Base-by-base conservation (phyloP, 257 asterid genomes). In the Solanum dulcamara region DNA sequence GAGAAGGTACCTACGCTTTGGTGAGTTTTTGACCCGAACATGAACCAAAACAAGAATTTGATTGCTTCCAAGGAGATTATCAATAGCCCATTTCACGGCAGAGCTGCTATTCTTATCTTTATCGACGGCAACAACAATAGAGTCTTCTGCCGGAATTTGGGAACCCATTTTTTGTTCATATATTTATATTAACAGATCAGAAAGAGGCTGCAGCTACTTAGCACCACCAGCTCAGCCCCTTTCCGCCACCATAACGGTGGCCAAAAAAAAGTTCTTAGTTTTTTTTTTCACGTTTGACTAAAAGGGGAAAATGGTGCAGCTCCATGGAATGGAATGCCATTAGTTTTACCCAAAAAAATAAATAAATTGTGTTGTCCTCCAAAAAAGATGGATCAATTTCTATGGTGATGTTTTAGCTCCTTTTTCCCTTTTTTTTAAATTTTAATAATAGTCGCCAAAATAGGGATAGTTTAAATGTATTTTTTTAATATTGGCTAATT, bases 81-180 rank as follows among this genome's bases (percentile, higher is more conserved):
- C 95, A 20, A 95, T 81, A 8, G 97, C 92, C 98, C 97, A 94
- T 91, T 83, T 86, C 57, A 93, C 93, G 20, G 93, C 94, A 5
- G 86, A 57, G 4, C 88, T 48, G 89, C 97, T 92, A 60, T 87
- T 84, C 85, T 90, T 95, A 88, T 92, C 94, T 88, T 85, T 92
- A 84, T 87, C 95, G 57, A 95, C 70, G 20, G 96, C 97, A 67
- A 93, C 97, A 7, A 86, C 93, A 12, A 91, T 88, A 81, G 87
- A 84, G 38, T 67, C 77, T 24, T 85, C 86, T 38, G 35, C 40
- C 12, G 28, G 80, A 42, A 44, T 30, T 33, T 59, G n/a, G 33
- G 66, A 66, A 70, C 1, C 55, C 86, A 84, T 84, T 84, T 84
- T 10, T 24, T 70, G 28, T 67, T 30, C 24, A 67, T 67, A 28